Evolutionary conservation across 306 rosid genomes (phyloP).

Genomic region (Pueraria montana): DNA sequence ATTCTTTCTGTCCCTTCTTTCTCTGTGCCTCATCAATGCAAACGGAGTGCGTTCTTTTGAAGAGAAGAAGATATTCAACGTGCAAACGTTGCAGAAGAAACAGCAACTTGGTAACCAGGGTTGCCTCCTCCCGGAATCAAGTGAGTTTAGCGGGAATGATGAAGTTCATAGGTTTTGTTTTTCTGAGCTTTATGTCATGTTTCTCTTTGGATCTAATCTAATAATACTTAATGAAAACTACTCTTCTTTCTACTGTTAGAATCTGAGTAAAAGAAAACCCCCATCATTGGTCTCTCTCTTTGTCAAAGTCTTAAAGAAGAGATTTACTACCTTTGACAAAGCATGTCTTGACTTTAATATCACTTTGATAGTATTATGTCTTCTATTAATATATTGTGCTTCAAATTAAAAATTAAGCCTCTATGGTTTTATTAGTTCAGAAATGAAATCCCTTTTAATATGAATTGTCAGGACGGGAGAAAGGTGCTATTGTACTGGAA

Average conservation of each 20-base stretch:
- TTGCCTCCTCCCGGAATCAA: conserved; percentile 60
- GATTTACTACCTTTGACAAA: conserved; percentile 26
- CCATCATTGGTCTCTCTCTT: conserved; percentile 31
- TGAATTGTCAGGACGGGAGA: conserved; percentile 62
- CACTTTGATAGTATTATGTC: conserved; percentile 26
- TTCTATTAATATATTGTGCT: conserved; percentile 10
- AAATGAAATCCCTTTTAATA: conserved; percentile 25
- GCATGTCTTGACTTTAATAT: conserved; percentile 11
- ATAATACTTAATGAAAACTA: conserved; percentile 26
- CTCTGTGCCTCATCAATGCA: conserved; percentile 51
- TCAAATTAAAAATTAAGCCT: not conserved
- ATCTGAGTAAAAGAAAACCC: conserved; percentile 46
- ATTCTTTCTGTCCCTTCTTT: conserved; percentile 46
- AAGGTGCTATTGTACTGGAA: conserved; percentile 74
- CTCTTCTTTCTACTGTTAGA: conserved; percentile 48
- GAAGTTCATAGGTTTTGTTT: conserved; percentile 21
- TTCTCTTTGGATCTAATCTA: conserved; percentile 61
- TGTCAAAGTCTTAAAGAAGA: conserved; percentile 36
- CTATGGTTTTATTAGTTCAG: conserved; percentile 10
- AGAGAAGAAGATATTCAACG: conserved; percentile 59
- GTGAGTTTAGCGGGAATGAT: conserved; percentile 50
- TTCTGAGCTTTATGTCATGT: conserved; percentile 34
- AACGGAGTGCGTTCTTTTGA: conserved; percentile 53
- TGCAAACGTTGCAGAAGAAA: conserved; percentile 47
- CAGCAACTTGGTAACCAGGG: conserved; percentile 31